A percentile compares a stretch with the other conserved stretches of the same genome.
These are phyloP conservation scores for Dryas alaskensis DNA, from an alignment of 306 rosid genomes.

Conservation along the genomic window DNA sequence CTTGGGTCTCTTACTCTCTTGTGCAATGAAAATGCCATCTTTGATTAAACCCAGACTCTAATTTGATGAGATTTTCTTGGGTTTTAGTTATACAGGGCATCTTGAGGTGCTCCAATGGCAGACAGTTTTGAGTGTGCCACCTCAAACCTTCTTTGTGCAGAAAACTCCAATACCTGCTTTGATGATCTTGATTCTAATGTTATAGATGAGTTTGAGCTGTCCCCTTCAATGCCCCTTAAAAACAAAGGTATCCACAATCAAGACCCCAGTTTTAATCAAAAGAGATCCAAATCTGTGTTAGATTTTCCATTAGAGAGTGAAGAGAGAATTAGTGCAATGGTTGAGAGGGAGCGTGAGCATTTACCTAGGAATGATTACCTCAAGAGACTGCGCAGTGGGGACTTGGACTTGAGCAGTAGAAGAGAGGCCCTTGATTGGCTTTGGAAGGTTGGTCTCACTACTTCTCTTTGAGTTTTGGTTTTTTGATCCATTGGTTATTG, in stretches of 20 bases:
- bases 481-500: conserved; percentile 26
- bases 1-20: conserved; percentile 24
- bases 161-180: conserved; percentile 37
- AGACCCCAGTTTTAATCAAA: conserved; percentile 20
- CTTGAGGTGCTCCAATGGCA: conserved; percentile 49
- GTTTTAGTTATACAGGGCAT: conserved; percentile 15
- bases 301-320: conserved; percentile 43
- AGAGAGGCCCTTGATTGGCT: conserved; percentile 75
- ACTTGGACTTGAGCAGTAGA: conserved; percentile 60
- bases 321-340: conserved; percentile 42
- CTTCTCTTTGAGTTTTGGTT: conserved; percentile 15
- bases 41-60: conserved; percentile 28
- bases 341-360: conserved; percentile 53
- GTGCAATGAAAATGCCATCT: conserved; percentile 22
- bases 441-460: conserved; percentile 54
- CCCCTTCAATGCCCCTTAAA: conserved; percentile 33
- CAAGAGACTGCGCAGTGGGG: conserved; percentile 56
- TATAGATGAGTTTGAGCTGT: conserved; percentile 37
- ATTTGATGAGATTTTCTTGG: conserved; percentile 46
- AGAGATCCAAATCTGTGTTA: conserved; percentile 37
- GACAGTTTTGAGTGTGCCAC: conserved; percentile 40
- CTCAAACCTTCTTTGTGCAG: conserved; percentile 48
- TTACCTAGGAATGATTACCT: conserved; percentile 65
- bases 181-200: conserved; percentile 44
- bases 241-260: conserved; percentile 25